Percentiles rank a stretch among this genome's conserved stretches.
phyloP scores from a whole-genome alignment of 176 grass and related monocot genomes.

The Aegilops speltoides region DNA sequence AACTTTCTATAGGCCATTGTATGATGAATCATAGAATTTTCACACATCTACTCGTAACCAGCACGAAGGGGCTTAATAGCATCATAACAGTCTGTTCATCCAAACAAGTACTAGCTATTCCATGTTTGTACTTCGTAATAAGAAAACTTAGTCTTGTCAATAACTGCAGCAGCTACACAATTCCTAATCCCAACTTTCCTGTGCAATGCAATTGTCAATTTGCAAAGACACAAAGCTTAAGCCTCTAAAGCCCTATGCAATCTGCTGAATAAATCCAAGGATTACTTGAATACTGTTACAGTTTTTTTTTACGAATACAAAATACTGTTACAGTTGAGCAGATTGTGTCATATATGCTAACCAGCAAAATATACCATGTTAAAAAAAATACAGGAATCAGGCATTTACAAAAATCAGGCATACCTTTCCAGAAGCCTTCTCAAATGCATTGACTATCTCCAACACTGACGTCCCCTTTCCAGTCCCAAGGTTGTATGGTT shows the following conservation, averaged over 20 bases:
- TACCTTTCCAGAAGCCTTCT: constrained; percentile 95
- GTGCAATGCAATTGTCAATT: constrained; percentile 10
- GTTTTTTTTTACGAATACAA: too few relatives aligned
- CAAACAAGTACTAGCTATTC: neutral
- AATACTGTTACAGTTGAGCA: neutral
- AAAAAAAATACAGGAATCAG: neutral
- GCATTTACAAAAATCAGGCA: neutral
- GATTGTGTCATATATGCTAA: constrained; percentile 9
- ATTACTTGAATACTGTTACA: constrained; percentile 10
- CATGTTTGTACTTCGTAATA: neutral
- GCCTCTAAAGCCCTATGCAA: neutral
- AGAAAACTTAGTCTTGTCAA: constrained; percentile 1
- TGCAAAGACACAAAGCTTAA: neutral
- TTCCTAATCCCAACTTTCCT: neutral
- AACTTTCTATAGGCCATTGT: neutral
- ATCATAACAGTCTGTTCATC: neutral
- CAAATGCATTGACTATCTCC: constrained; percentile 96
- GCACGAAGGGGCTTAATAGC: neutral
- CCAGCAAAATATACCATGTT: constrained; percentile 9
- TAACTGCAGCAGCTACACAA: neutral
- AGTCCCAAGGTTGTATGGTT: constrained; percentile 88
- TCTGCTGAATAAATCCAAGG: neutral
- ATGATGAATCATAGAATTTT: neutral
- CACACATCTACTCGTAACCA: neutral
- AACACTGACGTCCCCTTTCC: constrained; percentile 96